phyloP scores from a whole-genome alignment of 2,329 filamentous ascomycete species.

The Aspergillus texensis region DNA sequence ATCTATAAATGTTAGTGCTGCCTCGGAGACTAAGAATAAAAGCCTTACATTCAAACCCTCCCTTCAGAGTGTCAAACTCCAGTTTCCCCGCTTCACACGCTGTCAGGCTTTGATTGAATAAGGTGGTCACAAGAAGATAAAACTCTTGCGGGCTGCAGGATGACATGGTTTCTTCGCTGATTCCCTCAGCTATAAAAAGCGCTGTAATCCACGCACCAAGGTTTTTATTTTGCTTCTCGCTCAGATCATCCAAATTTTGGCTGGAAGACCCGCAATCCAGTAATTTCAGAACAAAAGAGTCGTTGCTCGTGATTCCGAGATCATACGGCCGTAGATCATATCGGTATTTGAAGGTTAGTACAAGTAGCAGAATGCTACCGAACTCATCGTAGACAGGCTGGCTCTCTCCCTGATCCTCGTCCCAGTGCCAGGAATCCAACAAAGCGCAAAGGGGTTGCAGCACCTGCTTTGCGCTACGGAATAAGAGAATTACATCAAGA shows the following conservation, averaged over 20 bases:
- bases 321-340: constrained; percentile 57
- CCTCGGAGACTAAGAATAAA: background rate
- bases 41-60: constrained; percentile 62
- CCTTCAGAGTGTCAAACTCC: constrained; percentile 60
- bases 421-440: constrained; percentile 66
- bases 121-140: constrained; percentile 62
- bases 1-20: constrained; percentile 43
- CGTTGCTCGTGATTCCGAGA: constrained; percentile 52
- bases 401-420: constrained; percentile 66
- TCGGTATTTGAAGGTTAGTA: constrained; percentile 60
- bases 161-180: constrained; percentile 66
- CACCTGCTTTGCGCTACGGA: constrained; percentile 59
- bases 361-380: constrained; percentile 61
- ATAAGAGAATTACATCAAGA: constrained; percentile 63
- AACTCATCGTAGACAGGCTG: constrained; percentile 70
- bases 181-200: constrained; percentile 64
- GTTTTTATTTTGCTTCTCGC: constrained; percentile 59
- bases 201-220: constrained; percentile 63
- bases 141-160: constrained; percentile 67
- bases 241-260: constrained; percentile 54
- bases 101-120: constrained; percentile 63
- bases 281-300: constrained; percentile 60
- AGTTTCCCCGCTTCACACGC: constrained; percentile 60
- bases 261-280: constrained; percentile 51
- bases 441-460: constrained; percentile 61